Evolutionary conservation across 257 asterid species (phyloP), one percentile per base, ranked within the genome.

Genomic region (Parsonsia alboflavescens): DNA sequence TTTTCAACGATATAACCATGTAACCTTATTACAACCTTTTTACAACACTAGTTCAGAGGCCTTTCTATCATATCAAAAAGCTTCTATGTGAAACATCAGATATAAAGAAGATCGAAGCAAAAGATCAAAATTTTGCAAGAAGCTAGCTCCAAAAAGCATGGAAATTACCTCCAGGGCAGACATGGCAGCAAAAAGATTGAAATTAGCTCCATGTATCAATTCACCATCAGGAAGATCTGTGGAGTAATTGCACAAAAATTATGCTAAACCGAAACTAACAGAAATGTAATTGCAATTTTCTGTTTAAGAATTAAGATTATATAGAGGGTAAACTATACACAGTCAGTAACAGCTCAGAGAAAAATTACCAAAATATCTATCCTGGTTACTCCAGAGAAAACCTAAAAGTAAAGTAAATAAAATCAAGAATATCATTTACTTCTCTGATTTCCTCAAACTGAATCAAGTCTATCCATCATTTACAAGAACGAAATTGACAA

Each of bases 181-280:
- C 99, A 95, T 92, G 85, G 99, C 99, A 2, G 99, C 98, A 80
- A 90, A 92, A 76, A 92, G 90, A 81, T 95, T 92, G 83, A 95
- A 95, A 80, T 88, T 89, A 26, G 88, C 96, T 71, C 96, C 98
- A 73, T 74, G 85, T 76, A 95, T 90, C 79, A 95, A 96, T 83
- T 95, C 98, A 75, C 92, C 97, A 76, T 78, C 90, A 78, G 61
- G 89, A 79, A 95, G 96, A 89, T 92, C 99, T 95, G 91, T 8
- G 42, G 71, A 28, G 52, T n/a, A 53, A 72, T 64, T 9, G 39
- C 33, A 44, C 13, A 24, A 19, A 36, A n/a, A 66, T 71, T 42
- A 79, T 13, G 16, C n/a, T 17, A 61, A 50, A 39, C 68, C 30
- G 21, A 61, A 72, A 71, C 6, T 70, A 52, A 58, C 24, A 42